Conservation (phyloP, 2,329 filamentous ascomycete species). For the Arachnomyces sp. region DNA sequence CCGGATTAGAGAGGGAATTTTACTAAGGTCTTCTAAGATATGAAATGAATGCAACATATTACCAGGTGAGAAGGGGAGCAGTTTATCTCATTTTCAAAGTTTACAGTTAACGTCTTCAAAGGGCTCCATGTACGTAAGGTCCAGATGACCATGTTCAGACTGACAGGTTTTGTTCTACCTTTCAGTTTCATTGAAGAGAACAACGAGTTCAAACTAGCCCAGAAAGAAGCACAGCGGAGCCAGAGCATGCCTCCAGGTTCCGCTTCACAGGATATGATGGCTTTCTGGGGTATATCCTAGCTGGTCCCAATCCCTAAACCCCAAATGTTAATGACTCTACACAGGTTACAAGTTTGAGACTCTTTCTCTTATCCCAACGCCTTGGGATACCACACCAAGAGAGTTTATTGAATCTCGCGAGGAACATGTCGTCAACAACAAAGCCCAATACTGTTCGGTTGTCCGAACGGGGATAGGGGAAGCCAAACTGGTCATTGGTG, state of each 20-base stretch:
- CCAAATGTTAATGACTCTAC: neutral
- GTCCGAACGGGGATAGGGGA: conserved; percentile 80
- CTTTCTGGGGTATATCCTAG: conserved; percentile 66
- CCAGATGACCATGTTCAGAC: conserved; percentile 6
- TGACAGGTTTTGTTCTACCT: neutral
- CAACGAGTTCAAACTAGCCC: conserved; percentile 60
- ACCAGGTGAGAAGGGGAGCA: conserved; percentile 56
- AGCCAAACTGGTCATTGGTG: conserved; percentile 67
- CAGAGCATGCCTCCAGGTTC: conserved; percentile 44
- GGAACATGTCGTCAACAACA: conserved; percentile 68
- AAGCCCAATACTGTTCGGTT: conserved; percentile 91
- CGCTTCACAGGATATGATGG: conserved; percentile 70
- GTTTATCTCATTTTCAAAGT: neutral
- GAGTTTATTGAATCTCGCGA: conserved; percentile 72
- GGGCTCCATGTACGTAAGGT: conserved; percentile 46
- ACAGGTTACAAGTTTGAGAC: conserved; percentile 95
- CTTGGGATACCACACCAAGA: conserved; percentile 64
- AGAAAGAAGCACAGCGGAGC: conserved; percentile 49
- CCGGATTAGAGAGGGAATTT: no score
- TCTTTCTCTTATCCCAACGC: conserved; percentile 62
- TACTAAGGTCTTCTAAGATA: conserved; percentile 52
- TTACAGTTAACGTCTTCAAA: conserved; percentile 18
- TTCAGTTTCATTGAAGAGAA: conserved; percentile 87
- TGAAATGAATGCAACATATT: conserved; percentile 90
- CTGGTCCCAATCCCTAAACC: neutral